A percentile compares a stretch with the other conserved stretches of the same genome.
Conservation (phyloP, 306 rosid genomes). For the Dicorynia guianensis region DNA sequence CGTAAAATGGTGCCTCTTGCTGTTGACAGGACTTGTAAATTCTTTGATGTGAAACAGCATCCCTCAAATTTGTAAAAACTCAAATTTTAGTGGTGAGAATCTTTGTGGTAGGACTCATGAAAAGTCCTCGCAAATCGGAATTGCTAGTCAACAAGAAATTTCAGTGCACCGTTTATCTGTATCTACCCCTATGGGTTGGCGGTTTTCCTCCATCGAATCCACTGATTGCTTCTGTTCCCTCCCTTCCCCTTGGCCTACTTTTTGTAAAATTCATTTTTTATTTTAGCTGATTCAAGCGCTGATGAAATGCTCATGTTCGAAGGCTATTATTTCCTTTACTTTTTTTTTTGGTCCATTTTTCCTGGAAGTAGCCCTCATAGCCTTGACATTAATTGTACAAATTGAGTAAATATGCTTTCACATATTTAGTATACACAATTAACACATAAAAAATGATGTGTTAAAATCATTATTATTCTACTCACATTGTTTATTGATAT, state of each 20-base stretch:
- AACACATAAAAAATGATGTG: no score
- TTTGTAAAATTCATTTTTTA: slow-evolving; percentile 32
- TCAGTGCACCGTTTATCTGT: neutral
- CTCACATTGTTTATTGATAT: no score
- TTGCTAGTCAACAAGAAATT: neutral
- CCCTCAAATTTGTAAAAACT: slow-evolving; percentile 32
- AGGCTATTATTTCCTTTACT: neutral
- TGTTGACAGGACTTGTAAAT: slow-evolving; percentile 34
- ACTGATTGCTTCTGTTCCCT: slow-evolving; percentile 10
- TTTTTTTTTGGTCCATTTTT: neutral
- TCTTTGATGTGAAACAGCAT: slow-evolving; percentile 21
- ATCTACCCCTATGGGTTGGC: neutral
- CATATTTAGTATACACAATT: no score
- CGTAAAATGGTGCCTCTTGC: slow-evolving; percentile 15
- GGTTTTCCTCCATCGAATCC: slow-evolving; percentile 29
- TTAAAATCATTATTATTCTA: no score
- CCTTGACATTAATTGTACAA: no score
- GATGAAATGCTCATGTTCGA: slow-evolving; percentile 7
- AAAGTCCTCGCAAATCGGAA: neutral
- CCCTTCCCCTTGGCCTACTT: no score
- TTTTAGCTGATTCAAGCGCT: slow-evolving; percentile 27
- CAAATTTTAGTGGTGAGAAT: neutral
- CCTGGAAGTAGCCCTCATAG: no score
- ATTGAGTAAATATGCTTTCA: no score
- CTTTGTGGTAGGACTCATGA: no score